Conservation (phyloP, 2,329 filamentous ascomycete genomes). For the Cercospora janseana region DNA sequence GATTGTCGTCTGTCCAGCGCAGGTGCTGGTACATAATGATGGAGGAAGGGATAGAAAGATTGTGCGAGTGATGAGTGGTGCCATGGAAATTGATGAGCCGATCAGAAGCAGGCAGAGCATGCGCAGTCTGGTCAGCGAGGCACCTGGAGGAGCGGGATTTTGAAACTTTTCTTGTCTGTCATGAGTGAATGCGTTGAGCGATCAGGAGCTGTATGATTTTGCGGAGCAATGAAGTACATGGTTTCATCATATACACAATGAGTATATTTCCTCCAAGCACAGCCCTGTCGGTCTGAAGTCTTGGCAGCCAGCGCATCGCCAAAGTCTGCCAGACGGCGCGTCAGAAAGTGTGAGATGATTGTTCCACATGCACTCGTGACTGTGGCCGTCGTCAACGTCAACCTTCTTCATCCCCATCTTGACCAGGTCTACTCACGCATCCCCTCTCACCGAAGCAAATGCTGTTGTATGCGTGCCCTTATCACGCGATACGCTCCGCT, state of each 20-base stretch:
- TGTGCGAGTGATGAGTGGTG: conserved; percentile 50
- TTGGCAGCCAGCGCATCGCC: conserved; percentile 2
- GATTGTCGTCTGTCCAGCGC: conserved; percentile 90
- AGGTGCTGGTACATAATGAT: conserved; percentile 68
- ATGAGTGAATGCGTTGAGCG: conserved; percentile 7
- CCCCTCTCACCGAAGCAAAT: too few species aligned
- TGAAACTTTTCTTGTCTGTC: conserved; percentile 12
- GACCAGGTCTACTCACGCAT: too few species aligned
- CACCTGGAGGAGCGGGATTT: conserved; percentile 25
- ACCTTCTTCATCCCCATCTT: too few species aligned
- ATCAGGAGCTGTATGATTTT: conserved; percentile 13
- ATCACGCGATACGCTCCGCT: too few species aligned
- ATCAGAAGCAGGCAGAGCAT: conserved; percentile 29
- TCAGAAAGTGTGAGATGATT: too few species aligned
- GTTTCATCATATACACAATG: conserved; percentile 12
- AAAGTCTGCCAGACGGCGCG: too few species aligned
- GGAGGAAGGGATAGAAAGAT: conserved; percentile 46
- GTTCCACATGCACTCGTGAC: too few species aligned
- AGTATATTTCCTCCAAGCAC: neutral
- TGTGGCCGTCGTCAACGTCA: too few species aligned
- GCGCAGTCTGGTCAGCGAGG: conserved; percentile 36
- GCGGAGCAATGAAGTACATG: conserved; percentile 5
- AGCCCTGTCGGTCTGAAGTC: neutral
- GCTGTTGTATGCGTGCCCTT: too few species aligned
- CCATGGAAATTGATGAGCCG: conserved; percentile 48